These are phyloP conservation scores for Colletotrichum orbiculare DNA, from an alignment of 2,329 filamentous ascomycete genomes.

Conservation along the genomic window DNA sequence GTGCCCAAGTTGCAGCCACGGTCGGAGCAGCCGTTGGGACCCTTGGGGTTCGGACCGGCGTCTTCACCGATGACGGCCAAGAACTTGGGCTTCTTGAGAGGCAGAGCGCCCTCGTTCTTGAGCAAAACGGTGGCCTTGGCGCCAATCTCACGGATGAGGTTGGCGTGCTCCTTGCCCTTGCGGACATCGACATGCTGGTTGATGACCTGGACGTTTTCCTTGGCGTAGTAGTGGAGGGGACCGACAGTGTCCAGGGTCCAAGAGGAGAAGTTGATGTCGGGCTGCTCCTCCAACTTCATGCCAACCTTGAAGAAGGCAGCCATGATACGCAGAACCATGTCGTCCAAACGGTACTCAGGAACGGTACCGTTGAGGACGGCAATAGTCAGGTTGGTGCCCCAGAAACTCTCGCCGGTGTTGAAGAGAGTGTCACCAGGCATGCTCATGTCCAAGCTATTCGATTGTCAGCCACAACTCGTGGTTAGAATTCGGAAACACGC, in stretches of 20 bases:
- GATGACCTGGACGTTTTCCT: constrained; percentile 73
- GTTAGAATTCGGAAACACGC: neutral
- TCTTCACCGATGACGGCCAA: constrained; percentile 86
- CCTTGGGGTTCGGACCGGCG: constrained; percentile 77
- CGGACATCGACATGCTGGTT: constrained; percentile 90
- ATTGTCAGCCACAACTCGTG: neutral
- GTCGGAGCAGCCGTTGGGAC: constrained; percentile 83
- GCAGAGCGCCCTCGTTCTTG: constrained; percentile 84
- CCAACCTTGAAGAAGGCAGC: constrained; percentile 76
- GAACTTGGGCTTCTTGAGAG: constrained; percentile 81
- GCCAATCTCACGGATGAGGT: constrained; percentile 79
- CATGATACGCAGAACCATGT: constrained; percentile 90
- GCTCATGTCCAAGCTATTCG: constrained; percentile 75
- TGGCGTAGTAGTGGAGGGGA: constrained; percentile 71
- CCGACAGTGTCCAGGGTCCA: constrained; percentile 85
- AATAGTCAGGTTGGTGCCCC: constrained; percentile 88
- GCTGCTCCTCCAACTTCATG: constrained; percentile 57
- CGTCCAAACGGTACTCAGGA: constrained; percentile 87
- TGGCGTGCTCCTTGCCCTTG: constrained; percentile 68
- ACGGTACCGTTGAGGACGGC: constrained; percentile 91
- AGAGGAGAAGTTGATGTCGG: constrained; percentile 83
- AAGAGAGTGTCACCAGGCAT: constrained; percentile 89
- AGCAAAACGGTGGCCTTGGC: constrained; percentile 87
- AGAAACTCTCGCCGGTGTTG: constrained; percentile 77
- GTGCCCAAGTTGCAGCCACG: constrained; percentile 70